A percentile compares a stretch with the other conserved stretches of the same genome.
These are phyloP conservation scores for Cladophialophora exuberans DNA, from an alignment of 2,329 filamentous ascomycete genomes.

Conservation along the genomic window DNA sequence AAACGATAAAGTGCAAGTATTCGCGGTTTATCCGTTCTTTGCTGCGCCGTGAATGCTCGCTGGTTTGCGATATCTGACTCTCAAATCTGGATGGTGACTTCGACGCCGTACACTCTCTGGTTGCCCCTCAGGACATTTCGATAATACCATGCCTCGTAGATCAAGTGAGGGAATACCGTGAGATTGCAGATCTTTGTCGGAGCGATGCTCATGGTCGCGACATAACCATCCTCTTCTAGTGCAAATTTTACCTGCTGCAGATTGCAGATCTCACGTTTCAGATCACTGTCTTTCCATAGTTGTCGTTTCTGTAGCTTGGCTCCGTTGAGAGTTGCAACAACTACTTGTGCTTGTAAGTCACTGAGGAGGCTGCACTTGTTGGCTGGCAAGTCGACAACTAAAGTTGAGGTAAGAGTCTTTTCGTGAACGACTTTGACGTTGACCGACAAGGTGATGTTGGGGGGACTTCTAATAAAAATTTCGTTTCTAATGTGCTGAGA, in stretches of 20 bases:
- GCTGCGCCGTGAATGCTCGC: too few relatives aligned
- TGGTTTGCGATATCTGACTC: too few relatives aligned
- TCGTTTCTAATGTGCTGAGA: background rate
- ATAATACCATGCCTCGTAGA: conserved; percentile 21
- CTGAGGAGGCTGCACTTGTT: background rate
- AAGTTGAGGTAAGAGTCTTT: background rate
- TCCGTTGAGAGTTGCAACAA: background rate
- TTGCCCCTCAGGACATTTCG: conserved; percentile 18
- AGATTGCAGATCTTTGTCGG: conserved; percentile 8
- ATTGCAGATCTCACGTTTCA: background rate
- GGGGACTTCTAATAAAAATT: background rate
- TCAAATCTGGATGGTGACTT: conserved; percentile 14
- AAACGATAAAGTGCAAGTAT: too few relatives aligned
- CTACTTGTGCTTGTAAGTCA: conserved; percentile 1
- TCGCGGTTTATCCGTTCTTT: too few relatives aligned
- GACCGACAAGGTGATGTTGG: conserved; percentile 4
- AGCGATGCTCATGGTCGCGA: conserved; percentile 15
- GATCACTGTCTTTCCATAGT: background rate
- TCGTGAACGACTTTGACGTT: background rate
- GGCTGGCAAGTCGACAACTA: conserved; percentile 2
- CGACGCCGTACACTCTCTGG: conserved; percentile 3
- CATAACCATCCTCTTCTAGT: conserved; percentile 22
- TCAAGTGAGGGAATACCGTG: conserved; percentile 5
- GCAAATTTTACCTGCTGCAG: conserved; percentile 12
- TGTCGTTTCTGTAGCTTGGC: too few relatives aligned